Percentiles rank a stretch among this genome's conserved stretches.
These are phyloP conservation scores for Ceratocystis alfenasii DNA, from an alignment of 2,329 filamentous ascomycete species.

Conservation along the genomic window DNA sequence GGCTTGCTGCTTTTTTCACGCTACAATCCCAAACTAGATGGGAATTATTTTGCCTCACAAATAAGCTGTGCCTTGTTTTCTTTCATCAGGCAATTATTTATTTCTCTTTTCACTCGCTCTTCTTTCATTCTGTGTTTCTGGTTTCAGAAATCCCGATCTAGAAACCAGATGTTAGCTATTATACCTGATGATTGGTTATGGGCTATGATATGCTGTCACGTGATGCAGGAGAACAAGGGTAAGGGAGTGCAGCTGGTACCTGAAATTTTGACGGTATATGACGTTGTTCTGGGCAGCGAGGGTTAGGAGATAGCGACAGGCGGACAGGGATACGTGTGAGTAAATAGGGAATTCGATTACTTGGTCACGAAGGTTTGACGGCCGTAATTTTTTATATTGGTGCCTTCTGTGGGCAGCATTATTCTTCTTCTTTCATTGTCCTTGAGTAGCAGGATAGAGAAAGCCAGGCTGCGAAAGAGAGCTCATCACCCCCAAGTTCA, in stretches of 20 bases:
- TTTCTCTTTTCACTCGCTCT: background rate
- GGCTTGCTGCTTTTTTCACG: too few relatives aligned
- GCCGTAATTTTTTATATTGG: too few relatives aligned
- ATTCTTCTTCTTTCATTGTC: too few relatives aligned
- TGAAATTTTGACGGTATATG: background rate
- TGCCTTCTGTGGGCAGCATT: too few relatives aligned
- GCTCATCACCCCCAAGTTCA: too few relatives aligned
- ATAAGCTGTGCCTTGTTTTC: background rate
- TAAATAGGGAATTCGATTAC: too few relatives aligned
- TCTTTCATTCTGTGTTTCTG: background rate
- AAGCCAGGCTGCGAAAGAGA: too few relatives aligned
- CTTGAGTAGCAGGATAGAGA: too few relatives aligned
- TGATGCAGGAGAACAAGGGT: background rate
- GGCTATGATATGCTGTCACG: background rate
- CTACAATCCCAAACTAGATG: too few relatives aligned
- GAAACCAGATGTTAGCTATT: background rate
- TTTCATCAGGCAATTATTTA: background rate
- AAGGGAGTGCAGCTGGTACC: slow-evolving; percentile 9
- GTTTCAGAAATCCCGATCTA: background rate
- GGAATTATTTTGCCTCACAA: background rate
- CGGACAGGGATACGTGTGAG: background rate
- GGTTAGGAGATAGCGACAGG: background rate
- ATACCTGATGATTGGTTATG: background rate
- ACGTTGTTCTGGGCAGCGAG: background rate
- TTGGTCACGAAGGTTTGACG: too few relatives aligned